Conservation (phyloP, 169 alveolate genomes). For the Eimeria acervulina region DNA sequence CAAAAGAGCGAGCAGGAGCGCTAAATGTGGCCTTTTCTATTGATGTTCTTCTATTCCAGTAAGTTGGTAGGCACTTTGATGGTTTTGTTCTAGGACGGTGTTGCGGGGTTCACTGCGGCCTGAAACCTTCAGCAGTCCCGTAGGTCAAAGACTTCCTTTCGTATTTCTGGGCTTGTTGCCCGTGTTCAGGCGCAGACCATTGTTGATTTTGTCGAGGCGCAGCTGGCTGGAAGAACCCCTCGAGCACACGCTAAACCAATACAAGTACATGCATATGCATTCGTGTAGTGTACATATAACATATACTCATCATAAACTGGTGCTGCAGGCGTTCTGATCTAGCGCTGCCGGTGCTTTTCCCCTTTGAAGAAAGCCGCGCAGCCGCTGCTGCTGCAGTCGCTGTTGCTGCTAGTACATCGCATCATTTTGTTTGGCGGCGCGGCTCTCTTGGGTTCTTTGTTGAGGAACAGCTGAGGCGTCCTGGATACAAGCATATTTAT, state of each 20-base stretch:
- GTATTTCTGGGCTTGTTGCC: neutral
- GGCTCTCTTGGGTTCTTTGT: neutral
- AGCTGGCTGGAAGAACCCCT: neutral
- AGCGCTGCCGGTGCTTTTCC: neutral
- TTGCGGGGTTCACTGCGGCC: neutral
- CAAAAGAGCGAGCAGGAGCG: too few species aligned
- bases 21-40: too few species aligned
- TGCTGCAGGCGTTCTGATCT: neutral
- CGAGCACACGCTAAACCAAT: neutral
- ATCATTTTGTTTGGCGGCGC: neutral
- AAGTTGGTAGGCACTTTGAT: neutral
- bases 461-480: neutral
- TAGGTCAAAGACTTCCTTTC: neutral
- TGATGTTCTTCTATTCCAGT: neutral
- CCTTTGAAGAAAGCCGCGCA: neutral
- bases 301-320: neutral
- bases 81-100: neutral
- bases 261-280: neutral
- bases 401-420: neutral
- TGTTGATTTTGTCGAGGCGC: neutral
- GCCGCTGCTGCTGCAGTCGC: neutral
- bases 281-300: neutral
- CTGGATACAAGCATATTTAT: neutral
- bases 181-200: too few species aligned
- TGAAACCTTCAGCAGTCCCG: neutral